A percentile compares a stretch with the other conserved stretches of the same genome.
Conservation (phyloP, 2,329 filamentous ascomycete genomes). For the Ophiosphaerella narmari region DNA sequence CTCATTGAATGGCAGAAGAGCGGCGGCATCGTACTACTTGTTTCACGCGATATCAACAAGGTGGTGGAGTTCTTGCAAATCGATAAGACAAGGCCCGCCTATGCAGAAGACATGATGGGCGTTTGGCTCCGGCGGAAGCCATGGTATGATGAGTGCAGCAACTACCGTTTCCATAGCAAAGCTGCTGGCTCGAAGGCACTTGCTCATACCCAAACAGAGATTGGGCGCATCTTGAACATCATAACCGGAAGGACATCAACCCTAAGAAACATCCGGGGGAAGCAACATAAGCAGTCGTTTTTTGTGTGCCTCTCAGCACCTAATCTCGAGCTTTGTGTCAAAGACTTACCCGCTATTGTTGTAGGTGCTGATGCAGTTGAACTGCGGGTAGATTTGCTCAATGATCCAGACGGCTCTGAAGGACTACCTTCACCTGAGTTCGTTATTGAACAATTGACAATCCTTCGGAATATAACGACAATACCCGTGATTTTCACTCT, state of each 20-base stretch:
- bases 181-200: slow-evolving; percentile 58
- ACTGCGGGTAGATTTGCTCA: slow-evolving; percentile 86
- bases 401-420: slow-evolving; percentile 65
- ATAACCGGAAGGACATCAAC: slow-evolving; percentile 65
- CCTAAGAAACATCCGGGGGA: slow-evolving; percentile 57
- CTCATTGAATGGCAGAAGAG: slow-evolving; percentile 73
- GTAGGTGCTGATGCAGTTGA: slow-evolving; percentile 93
- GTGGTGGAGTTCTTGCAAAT: slow-evolving; percentile 86
- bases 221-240: slow-evolving; percentile 71
- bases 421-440: slow-evolving; percentile 72
- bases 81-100: slow-evolving; percentile 90
- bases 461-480: slow-evolving; percentile 72
- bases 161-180: slow-evolving; percentile 89
- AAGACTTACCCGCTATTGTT: slow-evolving; percentile 71
- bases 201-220: slow-evolving; percentile 66
- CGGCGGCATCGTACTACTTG: slow-evolving; percentile 83
- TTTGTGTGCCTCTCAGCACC: slow-evolving; percentile 91
- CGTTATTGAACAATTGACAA: slow-evolving; percentile 78
- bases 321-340: slow-evolving; percentile 66
- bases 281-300: slow-evolving; percentile 75
- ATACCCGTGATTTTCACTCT: slow-evolving; percentile 92
- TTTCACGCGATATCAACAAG: slow-evolving; percentile 84
- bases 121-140: slow-evolving; percentile 89
- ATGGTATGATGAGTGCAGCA: slow-evolving; percentile 93
- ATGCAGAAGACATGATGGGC: slow-evolving; percentile 86